Percentiles rank a stretch among this genome's conserved stretches.
These are phyloP conservation scores for Myotisia sp. DNA, from an alignment of 2,329 filamentous ascomycete genomes.

Conservation along the genomic window DNA sequence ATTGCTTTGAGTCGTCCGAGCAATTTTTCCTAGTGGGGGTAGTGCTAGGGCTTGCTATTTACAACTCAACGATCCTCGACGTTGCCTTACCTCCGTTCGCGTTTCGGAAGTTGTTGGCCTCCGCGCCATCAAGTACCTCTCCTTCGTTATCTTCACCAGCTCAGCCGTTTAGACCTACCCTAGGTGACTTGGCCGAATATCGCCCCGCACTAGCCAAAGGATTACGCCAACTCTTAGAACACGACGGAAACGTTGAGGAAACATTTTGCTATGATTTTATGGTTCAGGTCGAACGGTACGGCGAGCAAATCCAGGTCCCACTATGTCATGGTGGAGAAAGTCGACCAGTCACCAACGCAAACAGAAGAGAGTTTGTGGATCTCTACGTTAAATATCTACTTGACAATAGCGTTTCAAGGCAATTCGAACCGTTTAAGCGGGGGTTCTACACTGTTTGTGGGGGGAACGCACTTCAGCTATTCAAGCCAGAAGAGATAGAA, in stretches of 20 bases:
- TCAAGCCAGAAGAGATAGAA: conserved; percentile 83
- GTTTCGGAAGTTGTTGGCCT: conserved; percentile 71
- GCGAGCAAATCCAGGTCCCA: conserved; percentile 49
- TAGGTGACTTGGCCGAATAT: conserved; percentile 73
- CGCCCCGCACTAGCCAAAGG: conserved; percentile 62
- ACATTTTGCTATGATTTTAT: conserved; percentile 75
- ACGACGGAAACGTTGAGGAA: conserved; percentile 66
- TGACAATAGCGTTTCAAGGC: conserved; percentile 60
- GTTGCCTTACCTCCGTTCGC: conserved; percentile 77
- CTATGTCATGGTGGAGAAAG: conserved; percentile 61
- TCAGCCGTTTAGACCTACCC: conserved; percentile 52
- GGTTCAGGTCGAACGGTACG: conserved; percentile 63
- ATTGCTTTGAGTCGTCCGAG: conserved; percentile 78
- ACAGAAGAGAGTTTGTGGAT: conserved; percentile 74
- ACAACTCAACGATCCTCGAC: conserved; percentile 87
- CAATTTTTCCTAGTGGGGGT: conserved; percentile 86
- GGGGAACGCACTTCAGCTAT: conserved; percentile 73
- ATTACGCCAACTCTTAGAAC: conserved; percentile 62
- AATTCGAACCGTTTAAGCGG: conserved; percentile 87
- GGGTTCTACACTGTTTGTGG: conserved; percentile 88
- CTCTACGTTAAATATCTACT: conserved; percentile 68
- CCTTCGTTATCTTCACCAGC: conserved; percentile 43
- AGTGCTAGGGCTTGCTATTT: conserved; percentile 76
- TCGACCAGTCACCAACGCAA: conserved; percentile 65
- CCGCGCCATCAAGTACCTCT: conserved; percentile 49